phyloP scores from a whole-genome alignment of 2,329 filamentous ascomycete genomes.

The Elsinoe fawcettii region DNA sequence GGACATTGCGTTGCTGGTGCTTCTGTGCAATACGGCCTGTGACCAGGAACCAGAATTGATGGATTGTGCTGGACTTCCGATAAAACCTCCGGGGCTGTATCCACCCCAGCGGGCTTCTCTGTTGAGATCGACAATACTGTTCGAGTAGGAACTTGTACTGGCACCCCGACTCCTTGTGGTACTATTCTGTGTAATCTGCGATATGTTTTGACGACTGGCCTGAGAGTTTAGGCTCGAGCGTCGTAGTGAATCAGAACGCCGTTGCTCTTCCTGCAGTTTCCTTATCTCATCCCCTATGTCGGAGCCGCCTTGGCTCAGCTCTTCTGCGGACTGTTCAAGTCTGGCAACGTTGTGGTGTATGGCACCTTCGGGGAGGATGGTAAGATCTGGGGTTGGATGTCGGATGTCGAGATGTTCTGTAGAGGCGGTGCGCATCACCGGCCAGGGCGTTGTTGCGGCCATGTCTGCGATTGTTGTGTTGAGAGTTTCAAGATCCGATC shows the following conservation, averaged over 20 bases:
- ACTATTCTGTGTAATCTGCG: conserved; percentile 22
- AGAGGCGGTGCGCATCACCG: conserved; percentile 19
- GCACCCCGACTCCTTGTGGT: conserved; percentile 32
- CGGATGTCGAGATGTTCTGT: conserved; percentile 17
- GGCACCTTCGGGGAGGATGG: conserved; percentile 15
- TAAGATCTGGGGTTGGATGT: conserved; percentile 17
- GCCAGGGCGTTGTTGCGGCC: conserved; percentile 13
- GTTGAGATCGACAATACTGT: conserved; percentile 64
- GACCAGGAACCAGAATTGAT: conserved; percentile 44
- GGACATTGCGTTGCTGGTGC: conserved; percentile 15
- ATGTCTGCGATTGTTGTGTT: conserved; percentile 1
- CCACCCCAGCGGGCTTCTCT: conserved; percentile 58
- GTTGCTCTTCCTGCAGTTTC: conserved; percentile 62
- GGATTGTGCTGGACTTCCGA: conserved; percentile 60
- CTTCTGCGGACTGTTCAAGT: conserved; percentile 67
- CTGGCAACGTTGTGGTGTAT: conserved; percentile 56
- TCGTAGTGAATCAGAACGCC: conserved; percentile 56
- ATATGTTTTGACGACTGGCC: conserved; percentile 11
- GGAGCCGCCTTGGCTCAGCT: conserved; percentile 61
- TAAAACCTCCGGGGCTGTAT: conserved; percentile 60
- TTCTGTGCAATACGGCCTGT: conserved; percentile 24
- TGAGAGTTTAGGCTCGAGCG: conserved; percentile 22
- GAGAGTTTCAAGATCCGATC: not conserved
- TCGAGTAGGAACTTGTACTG: conserved; percentile 37
- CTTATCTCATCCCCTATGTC: conserved; percentile 73